phyloP scores from a whole-genome alignment of 768 basidiomycete genomes.

The Piloderma croceum region DNA sequence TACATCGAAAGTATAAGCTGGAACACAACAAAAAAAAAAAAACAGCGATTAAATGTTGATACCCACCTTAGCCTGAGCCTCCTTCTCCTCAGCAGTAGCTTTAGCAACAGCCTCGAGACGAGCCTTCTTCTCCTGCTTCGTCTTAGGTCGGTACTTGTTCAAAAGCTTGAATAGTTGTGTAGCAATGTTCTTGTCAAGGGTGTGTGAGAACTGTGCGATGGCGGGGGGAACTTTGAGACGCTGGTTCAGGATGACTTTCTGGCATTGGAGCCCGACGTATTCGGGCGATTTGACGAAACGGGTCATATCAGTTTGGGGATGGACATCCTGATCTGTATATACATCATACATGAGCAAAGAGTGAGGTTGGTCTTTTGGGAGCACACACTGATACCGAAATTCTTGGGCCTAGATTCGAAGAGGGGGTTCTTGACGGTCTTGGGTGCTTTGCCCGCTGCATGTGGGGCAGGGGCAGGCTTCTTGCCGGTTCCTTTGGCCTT shows the following conservation, averaged over 20 bases:
- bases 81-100: slow-evolving; percentile 76
- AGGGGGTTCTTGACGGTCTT: slow-evolving; percentile 92
- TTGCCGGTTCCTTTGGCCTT: slow-evolving; percentile 71
- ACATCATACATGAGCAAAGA: not conserved
- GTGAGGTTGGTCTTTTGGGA: slow-evolving; percentile 7
- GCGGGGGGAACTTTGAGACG: slow-evolving; percentile 97
- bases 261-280: slow-evolving; percentile 82
- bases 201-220: slow-evolving; percentile 95
- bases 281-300: slow-evolving; percentile 99
- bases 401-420: slow-evolving; percentile 84
- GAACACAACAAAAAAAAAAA: not conserved
- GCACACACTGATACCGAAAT: slow-evolving; percentile 88
- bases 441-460: slow-evolving; percentile 67
- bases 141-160: slow-evolving; percentile 95
- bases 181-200: slow-evolving; percentile 98
- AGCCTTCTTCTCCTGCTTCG: slow-evolving; percentile 95
- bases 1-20: slow-evolving; percentile 19
- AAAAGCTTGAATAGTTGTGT: slow-evolving; percentile 96
- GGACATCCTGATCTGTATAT: slow-evolving; percentile 83
- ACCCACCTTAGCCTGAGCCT: slow-evolving; percentile 48
- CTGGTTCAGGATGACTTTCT: slow-evolving; percentile 97
- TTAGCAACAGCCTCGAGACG: slow-evolving; percentile 78
- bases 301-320: slow-evolving; percentile 83
- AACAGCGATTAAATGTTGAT: not conserved
- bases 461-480: slow-evolving; percentile 83